Evolutionary conservation across 768 basidiomycete genomes (phyloP).

Genomic region (Termitomyces sp.): DNA sequence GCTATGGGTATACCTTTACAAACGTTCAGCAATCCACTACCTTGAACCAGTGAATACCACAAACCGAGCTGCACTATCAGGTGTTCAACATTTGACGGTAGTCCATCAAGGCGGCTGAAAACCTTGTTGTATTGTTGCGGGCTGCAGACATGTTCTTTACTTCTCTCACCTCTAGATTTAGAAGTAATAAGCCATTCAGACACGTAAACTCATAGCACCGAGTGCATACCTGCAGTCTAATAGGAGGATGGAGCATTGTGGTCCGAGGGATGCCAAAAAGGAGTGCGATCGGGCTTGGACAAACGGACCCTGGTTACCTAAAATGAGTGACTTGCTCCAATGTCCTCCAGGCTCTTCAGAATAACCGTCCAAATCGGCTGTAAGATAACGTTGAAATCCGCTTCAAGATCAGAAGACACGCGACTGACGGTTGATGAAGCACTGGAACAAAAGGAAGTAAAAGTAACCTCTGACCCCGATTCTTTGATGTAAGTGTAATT

Average conservation of each 20-base stretch:
- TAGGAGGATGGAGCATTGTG: slow-evolving; percentile 68
- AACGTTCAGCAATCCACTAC: not conserved
- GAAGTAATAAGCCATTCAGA: not conserved
- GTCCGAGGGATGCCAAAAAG: slow-evolving; percentile 76
- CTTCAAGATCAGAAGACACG: not conserved
- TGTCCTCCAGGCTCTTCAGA: slow-evolving; percentile 60
- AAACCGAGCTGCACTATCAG: slow-evolving; percentile 78
- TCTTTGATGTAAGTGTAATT: slow-evolving; percentile 28
- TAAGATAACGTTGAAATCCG: not conserved
- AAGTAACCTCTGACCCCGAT: slow-evolving; percentile 88
- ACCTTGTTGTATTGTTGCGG: slow-evolving; percentile 65
- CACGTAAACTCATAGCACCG: not conserved
- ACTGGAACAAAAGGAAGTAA: slow-evolving; percentile 92
- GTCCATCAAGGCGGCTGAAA: slow-evolving; percentile 54
- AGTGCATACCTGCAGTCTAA: slow-evolving; percentile 73
- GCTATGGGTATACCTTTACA: slow-evolving; percentile 71
- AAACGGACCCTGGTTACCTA: slow-evolving; percentile 76
- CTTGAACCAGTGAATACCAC: slow-evolving; percentile 1
- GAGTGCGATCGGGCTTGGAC: slow-evolving; percentile 82
- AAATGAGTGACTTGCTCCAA: slow-evolving; percentile 64
- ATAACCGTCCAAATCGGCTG: slow-evolving; percentile 73
- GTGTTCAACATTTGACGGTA: slow-evolving; percentile 75
- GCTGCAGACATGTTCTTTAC: slow-evolving; percentile 78
- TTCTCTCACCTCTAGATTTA: slow-evolving; percentile 72
- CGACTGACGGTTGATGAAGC: slow-evolving; percentile 72